Evolutionary conservation across 2,329 filamentous ascomycete species (phyloP), one percentile per base, ranked within the genome.

Genomic region (Neonectria punicea): DNA sequence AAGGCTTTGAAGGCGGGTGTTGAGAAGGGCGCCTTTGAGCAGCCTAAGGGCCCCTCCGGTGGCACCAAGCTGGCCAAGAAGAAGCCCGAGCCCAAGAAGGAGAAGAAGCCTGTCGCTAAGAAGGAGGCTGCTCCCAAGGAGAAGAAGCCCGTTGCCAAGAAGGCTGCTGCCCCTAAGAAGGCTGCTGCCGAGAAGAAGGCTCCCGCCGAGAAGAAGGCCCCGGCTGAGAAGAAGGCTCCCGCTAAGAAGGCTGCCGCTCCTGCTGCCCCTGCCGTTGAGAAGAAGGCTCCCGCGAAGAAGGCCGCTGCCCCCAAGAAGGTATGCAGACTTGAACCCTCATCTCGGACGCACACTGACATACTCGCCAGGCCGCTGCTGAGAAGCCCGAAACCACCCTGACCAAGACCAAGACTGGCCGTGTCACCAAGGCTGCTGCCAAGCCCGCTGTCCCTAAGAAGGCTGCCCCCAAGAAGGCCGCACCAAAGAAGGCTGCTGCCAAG

Each of bases 31-130:
- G 87, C 92, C 75, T 97, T 97, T 79, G 87, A 90, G 77, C 93
- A 95, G 80, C 94, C 94, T 77, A 97, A 97, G 89, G 94, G 93
- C 75, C 87, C 93, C 65, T 97, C 94, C 69, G 94, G 94, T 66
- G 92, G 93, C 72, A 93, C 96, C 82, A 97, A 97, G 91, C 90
- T 97, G 66, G 92, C 91, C 65, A 95, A 95, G 90, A 94, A 93
- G 85, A 80, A 85, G 71, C 74, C 76, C 22, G 79, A 80, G 71
- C 73, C 79, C 57, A 82, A 82, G 78, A 77, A 77, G 70, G 73
- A 71, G 66, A 76, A 75, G 72, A 79, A 79, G 75, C 70, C 74
- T 50, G 76, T 70, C 44, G 74, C 74, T 53, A 75, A 76, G 73
- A 76, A 76, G 70, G 67, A 70, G 59, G 65, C 69, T 30, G 63